phyloP scores from a whole-genome alignment of 164 flowering plant genomes.

The Magnolia sinica region DNA sequence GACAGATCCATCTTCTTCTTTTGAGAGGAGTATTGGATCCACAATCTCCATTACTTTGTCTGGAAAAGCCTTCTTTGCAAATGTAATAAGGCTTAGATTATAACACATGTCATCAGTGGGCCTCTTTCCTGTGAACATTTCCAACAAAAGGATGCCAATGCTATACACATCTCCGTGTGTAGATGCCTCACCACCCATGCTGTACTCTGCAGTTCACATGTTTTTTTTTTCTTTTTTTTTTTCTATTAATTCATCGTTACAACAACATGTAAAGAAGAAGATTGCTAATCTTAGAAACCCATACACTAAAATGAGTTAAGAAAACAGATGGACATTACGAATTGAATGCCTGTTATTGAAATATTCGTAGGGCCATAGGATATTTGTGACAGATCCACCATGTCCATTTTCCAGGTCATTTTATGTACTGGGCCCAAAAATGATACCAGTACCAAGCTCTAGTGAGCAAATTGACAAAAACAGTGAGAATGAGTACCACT shows the following conservation, averaged over 20 bases:
- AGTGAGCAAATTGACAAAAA: too few relatives aligned
- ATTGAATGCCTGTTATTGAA: too few relatives aligned
- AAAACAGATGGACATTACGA: too few relatives aligned
- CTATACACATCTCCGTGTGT: slow-evolving; percentile 1
- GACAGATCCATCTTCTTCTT: not conserved
- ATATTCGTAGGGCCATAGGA: too few relatives aligned
- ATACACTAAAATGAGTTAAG: too few relatives aligned
- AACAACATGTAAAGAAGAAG: too few relatives aligned
- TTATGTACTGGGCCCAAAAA: too few relatives aligned
- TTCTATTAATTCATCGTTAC: not conserved
- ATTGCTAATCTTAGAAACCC: too few relatives aligned
- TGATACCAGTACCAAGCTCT: too few relatives aligned
- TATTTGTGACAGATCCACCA: too few relatives aligned
- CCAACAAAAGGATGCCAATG: not conserved
- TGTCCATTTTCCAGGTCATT: too few relatives aligned
- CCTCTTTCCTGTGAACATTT: not conserved
- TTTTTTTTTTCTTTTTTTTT: not conserved
- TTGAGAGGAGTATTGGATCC: not conserved
- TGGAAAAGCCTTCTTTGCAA: not conserved
- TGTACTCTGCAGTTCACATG: slow-evolving; percentile 1
- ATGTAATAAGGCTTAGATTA: not conserved
- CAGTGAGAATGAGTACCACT: too few relatives aligned
- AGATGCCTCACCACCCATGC: not conserved
- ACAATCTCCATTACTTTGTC: not conserved
- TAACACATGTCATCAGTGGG: not conserved